Evolutionary conservation across 192 early-diverging fungal genomes (phyloP).

Genomic region (Hyaloraphidium curvatum): DNA sequence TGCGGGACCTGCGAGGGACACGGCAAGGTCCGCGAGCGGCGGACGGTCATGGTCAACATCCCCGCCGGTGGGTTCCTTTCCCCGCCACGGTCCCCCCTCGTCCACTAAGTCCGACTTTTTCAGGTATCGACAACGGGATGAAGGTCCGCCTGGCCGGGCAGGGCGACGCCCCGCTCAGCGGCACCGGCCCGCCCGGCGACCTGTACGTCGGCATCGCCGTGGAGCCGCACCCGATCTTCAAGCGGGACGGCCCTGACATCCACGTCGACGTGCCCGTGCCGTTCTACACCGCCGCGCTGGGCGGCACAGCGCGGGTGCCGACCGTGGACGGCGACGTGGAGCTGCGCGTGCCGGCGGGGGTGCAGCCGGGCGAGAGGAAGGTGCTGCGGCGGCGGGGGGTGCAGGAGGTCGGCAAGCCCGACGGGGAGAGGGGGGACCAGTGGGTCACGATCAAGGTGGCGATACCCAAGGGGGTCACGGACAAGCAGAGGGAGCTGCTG

Average conservation of each 20-base stretch:
- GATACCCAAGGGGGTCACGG: conserved; percentile 36
- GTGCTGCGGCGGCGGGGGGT: conserved; percentile 62
- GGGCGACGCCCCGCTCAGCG: conserved; percentile 62
- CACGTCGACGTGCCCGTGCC: conserved; percentile 57
- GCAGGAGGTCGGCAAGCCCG: conserved; percentile 23
- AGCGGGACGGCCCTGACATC: conserved; percentile 62
- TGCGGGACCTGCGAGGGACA: conserved; percentile 65
- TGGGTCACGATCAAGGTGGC: conserved; percentile 68
- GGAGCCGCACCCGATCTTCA: conserved; percentile 39
- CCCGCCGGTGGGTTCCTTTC: conserved; percentile 28
- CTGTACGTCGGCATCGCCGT: conserved; percentile 66
- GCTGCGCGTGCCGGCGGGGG: conserved; percentile 60
- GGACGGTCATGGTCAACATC: conserved; percentile 50
- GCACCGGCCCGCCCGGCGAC: conserved; percentile 59
- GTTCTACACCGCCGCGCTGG: conserved; percentile 68
- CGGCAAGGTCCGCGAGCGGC: conserved; percentile 56
- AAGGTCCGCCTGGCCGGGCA: conserved; percentile 52
- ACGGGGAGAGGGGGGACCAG: conserved; percentile 63
- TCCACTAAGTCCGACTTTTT: background rate
- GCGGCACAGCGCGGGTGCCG: conserved; percentile 66
- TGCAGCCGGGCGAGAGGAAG: conserved; percentile 76
- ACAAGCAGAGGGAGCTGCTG: background rate
- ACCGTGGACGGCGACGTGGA: conserved; percentile 95
- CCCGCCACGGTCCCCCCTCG: background rate
- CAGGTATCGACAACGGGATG: conserved; percentile 59